Evolutionary conservation across 176 grass and related monocot genomes (phyloP).

Genomic region (Stipa capillata): DNA sequence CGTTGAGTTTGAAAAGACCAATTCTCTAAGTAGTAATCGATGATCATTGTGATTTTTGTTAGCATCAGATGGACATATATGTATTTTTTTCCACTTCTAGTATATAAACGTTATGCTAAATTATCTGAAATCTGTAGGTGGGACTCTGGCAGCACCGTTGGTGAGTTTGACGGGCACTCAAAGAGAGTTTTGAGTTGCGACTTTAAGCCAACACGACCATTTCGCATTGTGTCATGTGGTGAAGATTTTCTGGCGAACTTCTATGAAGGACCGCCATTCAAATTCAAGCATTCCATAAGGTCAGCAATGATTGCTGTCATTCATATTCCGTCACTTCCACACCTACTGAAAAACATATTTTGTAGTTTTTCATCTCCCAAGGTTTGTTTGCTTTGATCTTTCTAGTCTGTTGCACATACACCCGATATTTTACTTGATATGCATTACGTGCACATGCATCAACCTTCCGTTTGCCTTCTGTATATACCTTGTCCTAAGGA

Average conservation of each 20-base stretch:
- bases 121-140: slow-evolving; percentile 47
- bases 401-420: not conserved
- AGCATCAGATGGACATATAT: not conserved
- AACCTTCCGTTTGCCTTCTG: slow-evolving; percentile 2
- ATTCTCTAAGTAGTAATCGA: not conserved
- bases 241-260: slow-evolving; percentile 97
- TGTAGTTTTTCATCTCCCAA: not conserved
- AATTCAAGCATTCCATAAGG: slow-evolving; percentile 94
- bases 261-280: slow-evolving; percentile 93
- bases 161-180: slow-evolving; percentile 95
- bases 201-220: slow-evolving; percentile 91
- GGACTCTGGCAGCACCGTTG: slow-evolving; percentile 92
- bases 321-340: not conserved
- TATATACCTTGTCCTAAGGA: not conserved
- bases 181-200: slow-evolving; percentile 92
- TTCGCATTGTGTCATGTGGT: slow-evolving; percentile 84
- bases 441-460: not conserved
- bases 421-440: slow-evolving; percentile 10
- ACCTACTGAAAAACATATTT: not conserved
- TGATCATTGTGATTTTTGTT: not conserved
- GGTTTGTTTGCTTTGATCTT: not conserved
- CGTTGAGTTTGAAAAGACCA: not conserved
- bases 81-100: not conserved
- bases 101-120: not conserved
- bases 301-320: slow-evolving; percentile 4